phyloP scores from a whole-genome alignment of 176 grass and related monocot genomes.

The Aegilops speltoides region DNA sequence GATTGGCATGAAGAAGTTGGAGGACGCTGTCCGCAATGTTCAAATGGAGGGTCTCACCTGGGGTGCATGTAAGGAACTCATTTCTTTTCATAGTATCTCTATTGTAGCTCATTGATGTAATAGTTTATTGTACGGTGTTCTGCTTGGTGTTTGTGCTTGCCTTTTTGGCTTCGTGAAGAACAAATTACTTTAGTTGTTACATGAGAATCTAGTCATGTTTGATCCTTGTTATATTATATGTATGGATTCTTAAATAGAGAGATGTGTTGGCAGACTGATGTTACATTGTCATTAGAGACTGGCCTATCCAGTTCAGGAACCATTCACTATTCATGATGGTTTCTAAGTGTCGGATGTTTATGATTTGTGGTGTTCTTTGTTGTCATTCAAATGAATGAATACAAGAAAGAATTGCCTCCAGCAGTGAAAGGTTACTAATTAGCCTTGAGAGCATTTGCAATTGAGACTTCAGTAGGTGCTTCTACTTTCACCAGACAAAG shows the following conservation, averaged over 20 bases:
- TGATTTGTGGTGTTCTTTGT: background rate
- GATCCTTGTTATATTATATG: background rate
- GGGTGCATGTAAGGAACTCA: slow-evolving; percentile 68
- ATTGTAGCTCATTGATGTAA: background rate
- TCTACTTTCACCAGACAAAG: too few species aligned
- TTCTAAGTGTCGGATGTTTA: background rate
- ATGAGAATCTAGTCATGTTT: too few species aligned
- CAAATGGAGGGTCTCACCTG: slow-evolving; percentile 76
- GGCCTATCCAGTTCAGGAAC: background rate
- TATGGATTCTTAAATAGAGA: background rate
- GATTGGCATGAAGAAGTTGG: slow-evolving; percentile 86
- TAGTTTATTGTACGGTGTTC: background rate
- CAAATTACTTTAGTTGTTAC: too few species aligned
- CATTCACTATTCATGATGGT: background rate
- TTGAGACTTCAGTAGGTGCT: too few species aligned
- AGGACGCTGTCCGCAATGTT: slow-evolving; percentile 75
- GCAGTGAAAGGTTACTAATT: background rate
- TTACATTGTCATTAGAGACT: background rate
- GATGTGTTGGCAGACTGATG: background rate
- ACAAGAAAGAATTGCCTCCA: background rate
- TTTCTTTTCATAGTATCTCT: background rate
- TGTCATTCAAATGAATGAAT: background rate
- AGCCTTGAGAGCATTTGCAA: too few species aligned
- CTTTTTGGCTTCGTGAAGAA: too few species aligned
- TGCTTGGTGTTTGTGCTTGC: too few species aligned